phyloP scores from a whole-genome alignment of 164 flowering plant genomes.

The Chloranthus sessilifolius region DNA sequence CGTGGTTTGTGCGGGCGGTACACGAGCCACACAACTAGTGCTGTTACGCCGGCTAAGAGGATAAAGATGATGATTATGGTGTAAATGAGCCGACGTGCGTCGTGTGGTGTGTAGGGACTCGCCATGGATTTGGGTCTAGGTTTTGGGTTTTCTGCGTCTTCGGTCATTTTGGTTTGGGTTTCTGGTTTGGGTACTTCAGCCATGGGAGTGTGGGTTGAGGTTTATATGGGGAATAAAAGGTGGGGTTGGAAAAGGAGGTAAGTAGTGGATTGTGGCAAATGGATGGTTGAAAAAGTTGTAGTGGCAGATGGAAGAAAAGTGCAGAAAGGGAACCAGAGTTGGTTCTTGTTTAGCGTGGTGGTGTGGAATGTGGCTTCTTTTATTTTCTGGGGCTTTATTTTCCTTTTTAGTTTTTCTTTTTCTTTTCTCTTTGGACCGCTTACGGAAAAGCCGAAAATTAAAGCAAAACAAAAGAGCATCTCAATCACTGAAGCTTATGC shows the following conservation, averaged over 20 bases:
- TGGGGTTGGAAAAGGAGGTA: too few relatives aligned
- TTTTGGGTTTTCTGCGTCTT: too few relatives aligned
- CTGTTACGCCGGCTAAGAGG: conserved; percentile 48
- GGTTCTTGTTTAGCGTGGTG: neutral
- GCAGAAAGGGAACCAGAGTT: conserved; percentile 2
- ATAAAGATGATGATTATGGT: conserved; percentile 33
- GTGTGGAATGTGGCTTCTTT: neutral
- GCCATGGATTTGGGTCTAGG: neutral
- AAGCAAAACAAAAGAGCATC: too few relatives aligned
- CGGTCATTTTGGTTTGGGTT: conserved; percentile 5
- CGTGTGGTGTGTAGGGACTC: neutral
- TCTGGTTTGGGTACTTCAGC: conserved; percentile 12
- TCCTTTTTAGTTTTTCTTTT: too few relatives aligned
- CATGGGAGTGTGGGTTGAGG: conserved; percentile 1
- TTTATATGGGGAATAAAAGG: conserved; percentile 7
- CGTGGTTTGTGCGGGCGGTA: conserved; percentile 69
- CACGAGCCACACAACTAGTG: conserved; percentile 53
- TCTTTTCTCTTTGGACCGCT: too few relatives aligned
- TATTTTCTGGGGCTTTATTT: too few relatives aligned
- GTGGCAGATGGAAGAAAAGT: conserved; percentile 15
- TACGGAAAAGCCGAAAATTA: too few relatives aligned
- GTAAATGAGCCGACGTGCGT: conserved; percentile 20
- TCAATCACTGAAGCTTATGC: too few relatives aligned
- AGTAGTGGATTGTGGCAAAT: too few relatives aligned
- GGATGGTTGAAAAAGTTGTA: conserved; percentile 1